Base-by-base conservation (phyloP, 306 rosid genomes). In the Rosa persica region DNA sequence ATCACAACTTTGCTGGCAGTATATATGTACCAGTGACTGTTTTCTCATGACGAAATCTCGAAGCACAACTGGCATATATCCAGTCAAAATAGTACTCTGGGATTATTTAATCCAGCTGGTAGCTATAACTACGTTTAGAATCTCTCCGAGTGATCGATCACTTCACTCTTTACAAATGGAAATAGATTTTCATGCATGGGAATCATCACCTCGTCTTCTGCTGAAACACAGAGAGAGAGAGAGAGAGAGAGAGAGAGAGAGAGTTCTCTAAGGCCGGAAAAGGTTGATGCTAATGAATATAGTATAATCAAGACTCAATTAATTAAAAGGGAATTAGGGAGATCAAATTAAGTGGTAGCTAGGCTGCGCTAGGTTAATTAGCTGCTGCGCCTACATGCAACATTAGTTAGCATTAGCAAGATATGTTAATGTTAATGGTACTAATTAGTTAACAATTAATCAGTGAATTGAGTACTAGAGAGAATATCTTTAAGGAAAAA, bases 181-280 rank as follows among this genome's bases (percentile, higher is more conserved):
- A 22, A 58, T 60, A 16, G 61, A 51, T 49, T 49, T 25, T 67
- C 67, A 70, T 30, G 67, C 67, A 70, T 30, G 67, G 34, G 55
- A 15, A 27, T 23, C 51, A 9, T 17, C 49, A 64, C 76, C 72
- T 44, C 48, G 74, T 67, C 54, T 30, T 34, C 80, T 17, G 55
- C 78, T 60, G 8, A 51, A 23, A 52, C 23, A 19, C 23, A 48
- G 54, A 48, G 54, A 48, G n/a, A 51, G 23, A 51, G 57, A 16
- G 55, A 46, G 49, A 46, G 49, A 46, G 49, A 27, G 30, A 27
- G 30, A 27, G 36, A 30, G 36, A 30, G 36, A 30, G 36, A 30
- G 0, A 30, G 2, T 30, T 30, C 36, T 30, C 36, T 30, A 30
- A 30, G 73, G 5, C 8, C 8, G n/a, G 42, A 30, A 64, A 3